Evolutionary conservation across 2,329 filamentous ascomycete species (phyloP).

Genomic region (Colletotrichum plurivorum): DNA sequence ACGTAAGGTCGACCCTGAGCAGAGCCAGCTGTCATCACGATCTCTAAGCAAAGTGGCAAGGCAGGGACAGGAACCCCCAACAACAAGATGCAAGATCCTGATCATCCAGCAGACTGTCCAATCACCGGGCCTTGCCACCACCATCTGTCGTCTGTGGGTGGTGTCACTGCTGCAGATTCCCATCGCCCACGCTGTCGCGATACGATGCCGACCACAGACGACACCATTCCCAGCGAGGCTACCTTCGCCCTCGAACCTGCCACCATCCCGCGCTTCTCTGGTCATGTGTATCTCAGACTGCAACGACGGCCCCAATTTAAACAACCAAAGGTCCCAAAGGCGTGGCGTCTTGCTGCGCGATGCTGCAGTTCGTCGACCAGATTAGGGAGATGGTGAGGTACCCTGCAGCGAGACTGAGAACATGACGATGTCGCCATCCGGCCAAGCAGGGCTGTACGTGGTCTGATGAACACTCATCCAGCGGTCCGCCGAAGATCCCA

Average conservation of each 20-base stretch:
- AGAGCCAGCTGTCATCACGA: slow-evolving; percentile 6
- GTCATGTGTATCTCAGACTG: slow-evolving; percentile 36
- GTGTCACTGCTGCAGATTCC: slow-evolving; percentile 18
- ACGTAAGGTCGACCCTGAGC: slow-evolving; percentile 4
- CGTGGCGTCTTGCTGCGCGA: slow-evolving; percentile 12
- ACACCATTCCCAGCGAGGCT: slow-evolving; percentile 24
- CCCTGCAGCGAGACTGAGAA: slow-evolving; percentile 25
- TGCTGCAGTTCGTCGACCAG: slow-evolving; percentile 32
- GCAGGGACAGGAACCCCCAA: too few relatives aligned
- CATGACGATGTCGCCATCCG: slow-evolving; percentile 37
- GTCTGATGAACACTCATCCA: slow-evolving; percentile 29
- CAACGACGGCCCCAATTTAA: slow-evolving; percentile 18
- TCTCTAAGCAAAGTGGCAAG: background rate
- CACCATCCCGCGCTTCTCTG: slow-evolving; percentile 13
- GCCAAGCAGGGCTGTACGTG: slow-evolving; percentile 26
- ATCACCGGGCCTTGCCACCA: slow-evolving; percentile 4
- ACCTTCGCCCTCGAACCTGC: slow-evolving; percentile 15
- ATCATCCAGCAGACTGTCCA: slow-evolving; percentile 14
- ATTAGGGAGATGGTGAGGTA: slow-evolving; percentile 34
- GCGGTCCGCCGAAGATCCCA: slow-evolving; percentile 18
- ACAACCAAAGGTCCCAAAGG: background rate
- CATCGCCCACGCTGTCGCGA: background rate
- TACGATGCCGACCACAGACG: slow-evolving; percentile 20
- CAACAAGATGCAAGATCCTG: slow-evolving; percentile 18
- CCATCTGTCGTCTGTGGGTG: slow-evolving; percentile 5